Base-by-base conservation (phyloP, 129 eudicot genomes). In the Erigeron canadensis region DNA sequence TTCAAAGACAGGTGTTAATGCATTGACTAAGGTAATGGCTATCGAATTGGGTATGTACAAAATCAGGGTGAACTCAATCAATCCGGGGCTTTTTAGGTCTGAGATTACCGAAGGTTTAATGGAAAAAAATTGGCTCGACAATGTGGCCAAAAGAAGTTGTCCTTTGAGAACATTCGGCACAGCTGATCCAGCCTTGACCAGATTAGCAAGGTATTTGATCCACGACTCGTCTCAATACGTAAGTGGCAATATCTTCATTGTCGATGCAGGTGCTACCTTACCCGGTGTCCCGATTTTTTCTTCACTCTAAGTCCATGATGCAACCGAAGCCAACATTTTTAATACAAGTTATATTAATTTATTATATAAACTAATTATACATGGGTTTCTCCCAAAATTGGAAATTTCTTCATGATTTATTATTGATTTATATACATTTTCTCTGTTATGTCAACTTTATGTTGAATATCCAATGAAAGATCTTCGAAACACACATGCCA, bases 271-370 rank as follows among this genome's bases (percentile, higher is more conserved):
- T 44, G 69, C 54, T 10, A 87, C 97, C 63, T 74, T 90, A 62
- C 91, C 97, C 1, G 97, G 97, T 43, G 77, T 83, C 51, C 97
- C 97, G 0, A 85, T 90, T 77, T 90, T 85, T 70, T 87, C 96
- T 21, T 87, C 97, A 55, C 87, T 90, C n/a, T 90, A 72, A 63
- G 74, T 34, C 10, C n/a, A 18, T 6, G 51, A 22, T 12, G 13
- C 61, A 56, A 40, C 56, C n/a, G 9, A 60, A 34, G 44, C 44
- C 9, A 15, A 51, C 58, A 51, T 4, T 51, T n/a, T 51, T 8
- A 51, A 51, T 28, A 9, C 21, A 6, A 51, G 58, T 51, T 51
- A n/a, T 51, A 50, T 5, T 15, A 46, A 10, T 1, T n/a, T 46
- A 46, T 46, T 46, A 46, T 46, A 10, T 46, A n/a, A n/a, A n/a